Evolutionary conservation across 257 asterid genomes (phyloP), one percentile per base, ranked within the genome.

Genomic region (Petrea volubilis): DNA sequence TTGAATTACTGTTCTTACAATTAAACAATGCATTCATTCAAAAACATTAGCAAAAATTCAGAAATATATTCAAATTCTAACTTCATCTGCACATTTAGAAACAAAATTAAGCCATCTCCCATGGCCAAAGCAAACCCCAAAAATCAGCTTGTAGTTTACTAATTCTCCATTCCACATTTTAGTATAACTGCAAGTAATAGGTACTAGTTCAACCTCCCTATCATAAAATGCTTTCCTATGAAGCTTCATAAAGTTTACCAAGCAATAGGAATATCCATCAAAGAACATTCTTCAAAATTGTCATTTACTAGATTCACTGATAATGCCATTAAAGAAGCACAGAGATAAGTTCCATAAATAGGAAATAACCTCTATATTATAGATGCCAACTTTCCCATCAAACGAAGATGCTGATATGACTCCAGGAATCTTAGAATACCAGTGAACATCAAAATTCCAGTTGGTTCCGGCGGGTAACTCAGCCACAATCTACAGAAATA

Each of bases 391-490:
- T 81, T 88, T 95, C 73, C 99, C 99, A 82, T 95, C 99, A 82
- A 88, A 95, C 18, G 99, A 95, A 66, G 99, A 95, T 68, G 99
- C 96, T 68, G 98, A 92, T 77, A 95, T 87, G 70, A 95, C 83
- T 61, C 99, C 99, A 20, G 98, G 98, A 75, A 93, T 90, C 83
- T 80, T 92, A 1, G 97, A 74, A 73, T 90, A 92, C 99, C 99
- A 95, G 81, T 95, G 99, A 2, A 92, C 84, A 70, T 95, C 99
- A 74, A 95, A 95, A 82, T 90, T 95, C 98, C 99, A 95, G 84
- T 95, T 92, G 78, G 96, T 76, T 69, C 98, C 98, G 79, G 93
- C 88, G 56, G 99, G 99, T 79, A 95, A 81, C 77, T 95, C 99
- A 53, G 96, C 86, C 69, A 90, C 96, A 83, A 90, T 90, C 99